Percentiles rank a stretch among this genome's conserved stretches.
These are phyloP conservation scores for Cenococcum geophilum DNA, from an alignment of 495 filamentous ascomycete species.

Conservation along the genomic window DNA sequence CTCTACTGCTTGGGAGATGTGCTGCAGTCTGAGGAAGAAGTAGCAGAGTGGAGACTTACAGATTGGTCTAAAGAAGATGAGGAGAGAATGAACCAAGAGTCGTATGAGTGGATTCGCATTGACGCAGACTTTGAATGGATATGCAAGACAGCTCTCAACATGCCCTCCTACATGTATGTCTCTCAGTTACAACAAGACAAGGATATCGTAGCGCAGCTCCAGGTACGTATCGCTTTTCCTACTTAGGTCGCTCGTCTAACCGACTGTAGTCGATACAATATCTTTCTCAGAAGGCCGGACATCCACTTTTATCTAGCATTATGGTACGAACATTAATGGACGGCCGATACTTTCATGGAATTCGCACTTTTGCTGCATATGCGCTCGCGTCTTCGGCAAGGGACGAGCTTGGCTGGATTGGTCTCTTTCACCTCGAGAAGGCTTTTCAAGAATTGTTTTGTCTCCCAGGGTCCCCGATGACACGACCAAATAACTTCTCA, in stretches of 20 bases:
- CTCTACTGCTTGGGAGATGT: slow-evolving; percentile 93
- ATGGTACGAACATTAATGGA: slow-evolving; percentile 86
- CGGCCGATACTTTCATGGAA: slow-evolving; percentile 83
- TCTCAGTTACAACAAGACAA: slow-evolving; percentile 96
- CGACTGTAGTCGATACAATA: slow-evolving; percentile 50
- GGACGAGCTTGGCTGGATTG: slow-evolving; percentile 66
- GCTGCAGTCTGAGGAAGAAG: slow-evolving; percentile 72
- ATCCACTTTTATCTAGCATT: slow-evolving; percentile 76
- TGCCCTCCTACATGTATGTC: slow-evolving; percentile 90
- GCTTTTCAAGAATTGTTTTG: slow-evolving; percentile 87
- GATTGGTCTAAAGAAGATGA: slow-evolving; percentile 89
- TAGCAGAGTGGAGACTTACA: slow-evolving; percentile 70
- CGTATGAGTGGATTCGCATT: slow-evolving; percentile 97
- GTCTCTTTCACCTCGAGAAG: slow-evolving; percentile 73
- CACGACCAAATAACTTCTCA: slow-evolving; percentile 80
- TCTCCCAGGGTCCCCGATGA: slow-evolving; percentile 62
- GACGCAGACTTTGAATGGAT: slow-evolving; percentile 99
- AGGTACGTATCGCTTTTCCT: slow-evolving; percentile 45
- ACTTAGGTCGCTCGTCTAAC: not conserved
- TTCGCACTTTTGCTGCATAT: slow-evolving; percentile 73
- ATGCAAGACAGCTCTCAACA: slow-evolving; percentile 66
- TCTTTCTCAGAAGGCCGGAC: slow-evolving; percentile 52
- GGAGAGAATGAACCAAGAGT: slow-evolving; percentile 85
- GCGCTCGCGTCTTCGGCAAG: slow-evolving; percentile 68
- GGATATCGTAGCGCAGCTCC: slow-evolving; percentile 91